Base-by-base conservation (phyloP, 139 green algal species). In the Chlorella sp. region DNA sequence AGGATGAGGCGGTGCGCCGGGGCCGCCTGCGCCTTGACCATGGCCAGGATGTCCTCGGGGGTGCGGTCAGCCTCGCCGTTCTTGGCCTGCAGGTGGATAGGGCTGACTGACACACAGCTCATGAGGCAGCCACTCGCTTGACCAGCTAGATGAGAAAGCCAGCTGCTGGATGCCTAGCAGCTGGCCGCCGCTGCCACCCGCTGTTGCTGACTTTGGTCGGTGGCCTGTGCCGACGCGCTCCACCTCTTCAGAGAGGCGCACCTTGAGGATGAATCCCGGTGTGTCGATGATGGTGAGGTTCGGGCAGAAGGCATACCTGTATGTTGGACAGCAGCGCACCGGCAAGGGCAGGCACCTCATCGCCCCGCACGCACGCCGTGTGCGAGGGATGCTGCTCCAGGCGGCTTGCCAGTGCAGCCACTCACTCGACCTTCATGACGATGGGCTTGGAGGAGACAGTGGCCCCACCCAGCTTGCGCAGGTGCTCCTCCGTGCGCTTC, bases 271-370 rank as follows among this genome's bases (percentile, higher is more conserved):
- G 67, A 97, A 95, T n/a, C 93, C 93, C 0, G 93, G 93, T 1
- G 91, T 97, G 78, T 97, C 93, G 33, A 97, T 90, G 76, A 97
- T 94, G 3, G 93, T 97, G 26, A 97, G 83, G 72, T 96, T 97
- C 42, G 93, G 89, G 74, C 87, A 95, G 76, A 85, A 93, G 0
- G 93, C 89, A 69, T 83, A 85, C 72, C 73, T 85, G 74, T n/a
- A n/a, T n/a, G 24, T 49, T 26, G 55, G 14, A 55, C 26, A 23
- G n/a, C 30, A 69, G 2, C 3, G 31, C 3, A 5, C 3, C 10
- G 31, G 5, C 5, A 29, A 20, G 31, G 3, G 14, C 20, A 59
- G 49, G 20, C 49, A 59, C 14, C 20, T 20, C 49, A 59, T 20
- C 20, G 20, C 49, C 14, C 14, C 14, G 49, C 49, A 26, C 14